phyloP scores from a whole-genome alignment of 495 filamentous ascomycete genomes.

The Beverwykella pulmonaria region DNA sequence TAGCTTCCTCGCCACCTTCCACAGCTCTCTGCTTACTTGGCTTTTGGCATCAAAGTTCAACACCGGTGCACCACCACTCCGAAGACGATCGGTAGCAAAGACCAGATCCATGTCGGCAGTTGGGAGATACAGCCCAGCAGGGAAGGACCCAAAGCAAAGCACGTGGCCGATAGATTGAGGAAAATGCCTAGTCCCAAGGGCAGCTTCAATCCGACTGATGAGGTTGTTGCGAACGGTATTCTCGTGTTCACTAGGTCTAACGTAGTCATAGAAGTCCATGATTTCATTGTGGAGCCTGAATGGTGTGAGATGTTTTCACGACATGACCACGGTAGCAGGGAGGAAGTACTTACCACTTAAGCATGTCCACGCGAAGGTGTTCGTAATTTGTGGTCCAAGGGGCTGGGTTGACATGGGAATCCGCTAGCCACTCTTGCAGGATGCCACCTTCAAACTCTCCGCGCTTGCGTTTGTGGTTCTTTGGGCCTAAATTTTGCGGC shows the following conservation, averaged over 20 bases:
- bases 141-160: conserved; percentile 84
- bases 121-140: conserved; percentile 85
- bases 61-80: conserved; percentile 41
- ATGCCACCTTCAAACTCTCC: conserved; percentile 61
- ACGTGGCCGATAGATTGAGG: conserved; percentile 51
- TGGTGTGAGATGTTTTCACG: not conserved
- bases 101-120: conserved; percentile 93
- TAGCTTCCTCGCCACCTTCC: conserved; percentile 55
- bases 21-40: conserved; percentile 43
- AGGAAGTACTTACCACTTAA: conserved; percentile 20
- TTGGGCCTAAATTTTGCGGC: conserved; percentile 29
- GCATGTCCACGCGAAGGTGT: conserved; percentile 1
- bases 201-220: conserved; percentile 61
- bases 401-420: conserved; percentile 50
- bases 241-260: conserved; percentile 76
- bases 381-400: conserved; percentile 48
- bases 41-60: not conserved
- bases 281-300: conserved; percentile 78
- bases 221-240: conserved; percentile 70
- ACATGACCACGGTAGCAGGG: not conserved
- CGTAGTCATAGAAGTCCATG: conserved; percentile 82
- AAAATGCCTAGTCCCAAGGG: conserved; percentile 55
- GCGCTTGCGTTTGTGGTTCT: conserved; percentile 67
- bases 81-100: conserved; percentile 68
- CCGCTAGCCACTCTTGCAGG: conserved; percentile 59